phyloP scores from a whole-genome alignment of 2,329 filamentous ascomycete genomes.

The Aspergillus fischeri region DNA sequence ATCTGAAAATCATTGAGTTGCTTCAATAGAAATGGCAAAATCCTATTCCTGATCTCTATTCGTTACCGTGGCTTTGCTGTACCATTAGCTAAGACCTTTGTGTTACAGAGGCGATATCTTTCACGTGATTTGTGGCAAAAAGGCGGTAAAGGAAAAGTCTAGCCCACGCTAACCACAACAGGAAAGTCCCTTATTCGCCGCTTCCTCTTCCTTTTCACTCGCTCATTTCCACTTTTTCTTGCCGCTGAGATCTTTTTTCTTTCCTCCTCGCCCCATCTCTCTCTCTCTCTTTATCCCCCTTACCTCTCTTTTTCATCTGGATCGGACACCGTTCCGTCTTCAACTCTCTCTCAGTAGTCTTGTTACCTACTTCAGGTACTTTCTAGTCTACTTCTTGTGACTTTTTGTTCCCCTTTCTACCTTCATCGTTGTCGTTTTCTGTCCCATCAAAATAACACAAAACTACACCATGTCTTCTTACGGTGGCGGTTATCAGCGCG shows the following conservation, averaged over 20 bases:
- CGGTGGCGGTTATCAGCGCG: slow-evolving; percentile 52
- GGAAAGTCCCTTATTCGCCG: slow-evolving; percentile 9
- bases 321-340: background rate
- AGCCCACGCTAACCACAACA: background rate
- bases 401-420: background rate
- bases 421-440: background rate
- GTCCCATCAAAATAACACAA: slow-evolving; percentile 13
- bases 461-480: slow-evolving; percentile 68
- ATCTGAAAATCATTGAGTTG: background rate
- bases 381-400: background rate
- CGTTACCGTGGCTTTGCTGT: background rate
- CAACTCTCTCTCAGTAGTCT: background rate
- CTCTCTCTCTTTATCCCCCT: slow-evolving; percentile 17
- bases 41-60: background rate
- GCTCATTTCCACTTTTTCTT: slow-evolving; percentile 20
- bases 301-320: slow-evolving; percentile 2
- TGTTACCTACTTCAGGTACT: background rate
- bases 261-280: slow-evolving; percentile 20
- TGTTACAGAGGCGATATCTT: too few species aligned
- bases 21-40: background rate
- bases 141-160: slow-evolving; percentile 3
- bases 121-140: background rate
- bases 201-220: slow-evolving; percentile 19
- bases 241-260: slow-evolving; percentile 12
- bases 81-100: too few species aligned